A percentile compares a stretch with the other conserved stretches of the same genome.
phyloP scores from a whole-genome alignment of 495 filamentous ascomycete genomes.

The Jackrogersella multiformis region DNA sequence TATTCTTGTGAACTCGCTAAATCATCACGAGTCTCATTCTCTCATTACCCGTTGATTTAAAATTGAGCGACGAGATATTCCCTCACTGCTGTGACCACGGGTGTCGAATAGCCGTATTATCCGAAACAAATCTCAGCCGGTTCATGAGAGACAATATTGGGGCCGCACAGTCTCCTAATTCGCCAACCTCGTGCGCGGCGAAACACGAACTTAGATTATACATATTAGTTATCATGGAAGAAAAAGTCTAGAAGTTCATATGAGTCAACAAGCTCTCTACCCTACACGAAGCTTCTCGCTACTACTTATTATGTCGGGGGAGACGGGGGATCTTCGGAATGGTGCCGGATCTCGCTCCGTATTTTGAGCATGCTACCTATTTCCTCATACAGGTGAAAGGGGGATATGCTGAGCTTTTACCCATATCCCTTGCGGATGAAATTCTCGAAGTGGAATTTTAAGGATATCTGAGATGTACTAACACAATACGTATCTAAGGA shows the following conservation, averaged over 20 bases:
- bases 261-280: neutral
- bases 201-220: too few relatives aligned
- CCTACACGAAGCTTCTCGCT: slow-evolving; percentile 3
- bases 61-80: neutral
- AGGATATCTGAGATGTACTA: too few relatives aligned
- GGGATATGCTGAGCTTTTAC: too few relatives aligned
- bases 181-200: neutral
- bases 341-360: slow-evolving; percentile 1
- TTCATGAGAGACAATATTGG: neutral
- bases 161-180: neutral
- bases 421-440: too few relatives aligned
- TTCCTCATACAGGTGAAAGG: neutral
- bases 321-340: slow-evolving; percentile 12
- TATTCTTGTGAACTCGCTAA: neutral
- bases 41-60: neutral
- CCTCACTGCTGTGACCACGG: slow-evolving; percentile 3
- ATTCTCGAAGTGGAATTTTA: too few relatives aligned
- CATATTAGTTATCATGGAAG: neutral
- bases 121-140: neutral
- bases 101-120: neutral
- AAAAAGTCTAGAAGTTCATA: neutral
- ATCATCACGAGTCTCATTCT: neutral
- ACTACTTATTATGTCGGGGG: neutral
- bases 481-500: too few relatives aligned
- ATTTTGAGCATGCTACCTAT: neutral